A percentile compares a stretch with the other conserved stretches of the same genome.
Evolutionary conservation across 257 asterid genomes (phyloP).

Genomic region (Nemophila menziesii): DNA sequence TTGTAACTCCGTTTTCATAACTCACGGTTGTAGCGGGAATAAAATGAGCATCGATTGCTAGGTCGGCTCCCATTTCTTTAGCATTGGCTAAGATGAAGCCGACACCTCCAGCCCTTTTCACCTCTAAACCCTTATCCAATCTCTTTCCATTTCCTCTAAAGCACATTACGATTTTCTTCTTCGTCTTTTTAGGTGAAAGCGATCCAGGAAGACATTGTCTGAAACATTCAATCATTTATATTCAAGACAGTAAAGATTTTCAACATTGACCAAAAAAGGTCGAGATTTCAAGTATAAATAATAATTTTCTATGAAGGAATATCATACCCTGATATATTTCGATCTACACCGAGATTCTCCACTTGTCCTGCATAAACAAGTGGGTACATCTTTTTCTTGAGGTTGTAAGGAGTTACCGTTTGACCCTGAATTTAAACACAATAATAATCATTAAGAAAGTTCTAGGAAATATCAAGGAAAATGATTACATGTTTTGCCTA

Average conservation of each 20-base stretch:
- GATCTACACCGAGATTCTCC: constrained; percentile 23
- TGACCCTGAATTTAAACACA: constrained; percentile 49
- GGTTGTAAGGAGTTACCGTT: constrained; percentile 50
- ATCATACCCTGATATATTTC: constrained; percentile 46
- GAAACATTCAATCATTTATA: constrained; percentile 9
- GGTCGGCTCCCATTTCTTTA: constrained; percentile 33
- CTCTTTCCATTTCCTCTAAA: constrained; percentile 68
- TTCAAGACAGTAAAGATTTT: too few species aligned
- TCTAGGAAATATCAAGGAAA: too few species aligned
- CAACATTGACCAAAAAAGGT: too few species aligned
- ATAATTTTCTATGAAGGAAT: too few species aligned
- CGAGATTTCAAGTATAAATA: too few species aligned
- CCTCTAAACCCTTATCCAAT: constrained; percentile 70
- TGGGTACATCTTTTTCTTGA: constrained; percentile 43
- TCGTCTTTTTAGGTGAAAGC: constrained; percentile 44
- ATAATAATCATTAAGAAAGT: too few species aligned
- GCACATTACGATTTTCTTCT: constrained; percentile 72
- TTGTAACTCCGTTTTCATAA: constrained; percentile 12
- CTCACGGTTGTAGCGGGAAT: constrained; percentile 36
- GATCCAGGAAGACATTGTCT: constrained; percentile 82
- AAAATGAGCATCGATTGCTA: constrained; percentile 28
- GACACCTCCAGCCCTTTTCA: constrained; percentile 76
- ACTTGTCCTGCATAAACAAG: constrained; percentile 64
- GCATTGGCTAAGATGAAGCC: constrained; percentile 61
- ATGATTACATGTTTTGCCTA: too few species aligned